Evolutionary conservation across 805 yeast species (phyloP), one percentile per base, ranked within the genome.

Genomic region (Wickerhamomyces bisporus): DNA sequence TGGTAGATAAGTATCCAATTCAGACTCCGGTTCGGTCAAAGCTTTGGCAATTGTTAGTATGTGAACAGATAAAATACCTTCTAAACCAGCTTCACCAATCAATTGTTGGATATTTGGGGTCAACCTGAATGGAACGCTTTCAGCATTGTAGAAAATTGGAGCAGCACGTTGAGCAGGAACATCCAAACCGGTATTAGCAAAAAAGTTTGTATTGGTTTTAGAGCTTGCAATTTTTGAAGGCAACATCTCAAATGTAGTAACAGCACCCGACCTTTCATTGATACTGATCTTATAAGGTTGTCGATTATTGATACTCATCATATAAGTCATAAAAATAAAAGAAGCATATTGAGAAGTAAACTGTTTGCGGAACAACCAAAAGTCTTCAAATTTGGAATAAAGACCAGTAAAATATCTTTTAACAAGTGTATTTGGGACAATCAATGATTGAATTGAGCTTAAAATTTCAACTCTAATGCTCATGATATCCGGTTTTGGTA

Each of bases 351-450:
- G 96, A 20, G 95, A 81, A 5, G 96, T 79, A 56, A 93, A 94
- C 55, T 89, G 96, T 53, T 88, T 87, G 45, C 98, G 76, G 79
- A 94, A 93, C 36, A 91, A 64, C 98, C 98, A 93, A 70, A 91
- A 93, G 53, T 91, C 97, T 60, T 85, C 96, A 58, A 82, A 94
- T 41, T 79, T 74, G 11, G 81, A 72, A 60, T 80, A 93, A 29
- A 79, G 65, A 6, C 69, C 71, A 39, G 81, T 59, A 55, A 88
- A 93, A 58, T 85, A 83, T 47, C 85, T 85, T 53, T 79, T 79
- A 68, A 91, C 68, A 25, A 91, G 82, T 5, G 86, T 81, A 18
- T 83, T 73, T 26, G 98, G 98, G 38, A 89, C 91, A 61, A 86
- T 72, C 53, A 83, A 66, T 1, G 95, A 73, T 62, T 93, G 97